These are phyloP conservation scores for Aspergillus sp. DNA, from an alignment of 2,329 filamentous ascomycete species.

Conservation along the genomic window DNA sequence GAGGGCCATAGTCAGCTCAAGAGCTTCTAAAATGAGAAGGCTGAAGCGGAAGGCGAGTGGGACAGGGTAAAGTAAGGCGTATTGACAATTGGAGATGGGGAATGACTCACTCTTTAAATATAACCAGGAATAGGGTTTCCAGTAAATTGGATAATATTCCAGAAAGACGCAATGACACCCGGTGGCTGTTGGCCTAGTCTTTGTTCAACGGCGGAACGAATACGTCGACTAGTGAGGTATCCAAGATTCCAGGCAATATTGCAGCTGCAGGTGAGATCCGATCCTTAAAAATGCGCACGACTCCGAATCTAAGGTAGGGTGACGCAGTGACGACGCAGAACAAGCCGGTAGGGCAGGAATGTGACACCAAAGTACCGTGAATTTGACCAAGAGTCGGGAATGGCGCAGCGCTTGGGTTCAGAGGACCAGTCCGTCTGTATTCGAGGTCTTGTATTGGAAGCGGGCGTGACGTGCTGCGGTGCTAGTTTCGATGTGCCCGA, in stretches of 20 bases:
- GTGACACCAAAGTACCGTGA: slow-evolving; percentile 28
- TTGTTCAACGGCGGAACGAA: slow-evolving; percentile 24
- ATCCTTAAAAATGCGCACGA: slow-evolving; percentile 41
- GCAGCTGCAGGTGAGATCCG: slow-evolving; percentile 41
- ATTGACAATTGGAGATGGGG: neutral
- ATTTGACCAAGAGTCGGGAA: slow-evolving; percentile 25
- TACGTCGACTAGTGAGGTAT: slow-evolving; percentile 25
- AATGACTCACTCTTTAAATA: slow-evolving; percentile 20
- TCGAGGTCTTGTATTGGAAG: slow-evolving; percentile 14
- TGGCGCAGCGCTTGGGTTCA: slow-evolving; percentile 22
- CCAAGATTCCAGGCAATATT: slow-evolving; percentile 33
- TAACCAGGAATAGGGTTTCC: slow-evolving; percentile 6
- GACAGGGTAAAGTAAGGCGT: neutral
- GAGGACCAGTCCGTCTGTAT: slow-evolving; percentile 26
- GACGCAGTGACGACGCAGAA: slow-evolving; percentile 26
- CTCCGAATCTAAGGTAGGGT: slow-evolving; percentile 25
- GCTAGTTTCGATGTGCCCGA: neutral
- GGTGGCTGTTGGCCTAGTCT: slow-evolving; percentile 21
- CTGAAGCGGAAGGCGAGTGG: neutral
- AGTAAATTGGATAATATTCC: slow-evolving; percentile 16
- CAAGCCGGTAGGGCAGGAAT: slow-evolving; percentile 35
- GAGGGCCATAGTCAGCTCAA: slow-evolving; percentile 35
- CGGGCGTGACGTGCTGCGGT: neutral
- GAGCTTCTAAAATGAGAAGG: neutral
- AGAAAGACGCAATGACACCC: slow-evolving; percentile 15